These are phyloP conservation scores for Meredithiella fracta DNA, from an alignment of 2,329 filamentous ascomycete genomes.

Conservation along the genomic window DNA sequence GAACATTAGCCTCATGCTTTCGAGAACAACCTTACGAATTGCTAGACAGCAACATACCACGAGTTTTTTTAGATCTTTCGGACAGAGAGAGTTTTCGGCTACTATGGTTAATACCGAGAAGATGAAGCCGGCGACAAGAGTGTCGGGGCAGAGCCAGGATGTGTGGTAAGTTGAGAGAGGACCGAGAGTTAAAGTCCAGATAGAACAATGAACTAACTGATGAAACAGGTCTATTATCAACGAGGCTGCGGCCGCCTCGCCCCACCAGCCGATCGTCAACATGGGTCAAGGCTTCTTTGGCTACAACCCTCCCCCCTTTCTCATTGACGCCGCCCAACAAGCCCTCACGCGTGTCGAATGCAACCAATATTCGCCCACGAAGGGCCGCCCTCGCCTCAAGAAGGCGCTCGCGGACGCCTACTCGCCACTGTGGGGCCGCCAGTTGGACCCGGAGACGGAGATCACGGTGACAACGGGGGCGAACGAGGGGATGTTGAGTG, in stretches of 20 bases:
- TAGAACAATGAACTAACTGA: no score
- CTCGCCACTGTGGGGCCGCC: constrained; percentile 69
- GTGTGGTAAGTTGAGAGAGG: constrained; percentile 37
- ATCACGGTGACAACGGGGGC: constrained; percentile 87
- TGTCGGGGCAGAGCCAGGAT: constrained; percentile 34
- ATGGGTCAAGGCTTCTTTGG: constrained; percentile 63
- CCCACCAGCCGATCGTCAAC: constrained; percentile 47
- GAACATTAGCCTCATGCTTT: no score
- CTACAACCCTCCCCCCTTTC: constrained; percentile 86
- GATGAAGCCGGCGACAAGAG: constrained; percentile 33
- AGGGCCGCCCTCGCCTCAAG: constrained; percentile 77
- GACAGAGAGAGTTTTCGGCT: neutral
- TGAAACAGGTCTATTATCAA: constrained; percentile 52
- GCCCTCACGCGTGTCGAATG: constrained; percentile 85
- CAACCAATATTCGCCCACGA: constrained; percentile 96
- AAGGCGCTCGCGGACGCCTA: constrained; percentile 90
- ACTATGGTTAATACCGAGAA: constrained; percentile 25
- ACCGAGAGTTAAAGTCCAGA: no score
- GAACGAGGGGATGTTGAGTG: constrained; percentile 84
- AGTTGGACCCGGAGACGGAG: constrained; percentile 75
- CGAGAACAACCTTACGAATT: neutral
- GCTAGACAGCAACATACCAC: neutral
- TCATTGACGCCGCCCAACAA: constrained; percentile 77
- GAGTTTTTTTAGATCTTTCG: neutral
- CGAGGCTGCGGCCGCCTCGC: constrained; percentile 45